phyloP scores from a whole-genome alignment of 371 early-diverging fungal genomes.

The Mucor indicus region DNA sequence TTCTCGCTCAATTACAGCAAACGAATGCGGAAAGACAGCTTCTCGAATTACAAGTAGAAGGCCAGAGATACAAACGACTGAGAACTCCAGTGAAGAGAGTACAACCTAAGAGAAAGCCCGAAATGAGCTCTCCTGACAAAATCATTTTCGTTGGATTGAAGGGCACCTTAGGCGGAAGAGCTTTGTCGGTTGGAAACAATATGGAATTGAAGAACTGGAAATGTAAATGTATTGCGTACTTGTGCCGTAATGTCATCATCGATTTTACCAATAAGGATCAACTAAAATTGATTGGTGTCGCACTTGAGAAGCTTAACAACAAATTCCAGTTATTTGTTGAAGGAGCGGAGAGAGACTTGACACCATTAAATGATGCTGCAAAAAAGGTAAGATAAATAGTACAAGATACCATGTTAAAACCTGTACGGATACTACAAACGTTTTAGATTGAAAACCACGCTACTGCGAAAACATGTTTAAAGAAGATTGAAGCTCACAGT shows the following conservation, averaged over 20 bases:
- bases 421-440: conserved; percentile 9
- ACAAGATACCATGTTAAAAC: conserved; percentile 9
- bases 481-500: conserved; percentile 1
- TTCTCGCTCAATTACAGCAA: no score
- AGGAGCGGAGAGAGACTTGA: conserved; percentile 1
- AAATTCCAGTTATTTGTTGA: conserved; percentile 6
- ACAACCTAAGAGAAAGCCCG: conserved; percentile 1
- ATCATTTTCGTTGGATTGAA: conserved; percentile 3
- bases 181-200: conserved; percentile 1
- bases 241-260: conserved; percentile 7
- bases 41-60: conserved; percentile 3
- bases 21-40: no score
- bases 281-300: conserved; percentile 7
- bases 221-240: conserved; percentile 2
- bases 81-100: conserved; percentile 1
- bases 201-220: neutral
- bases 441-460: conserved; percentile 15
- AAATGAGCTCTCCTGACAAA: neutral
- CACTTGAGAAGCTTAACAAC: neutral
- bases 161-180: neutral
- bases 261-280: conserved; percentile 2
- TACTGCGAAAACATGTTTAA: neutral
- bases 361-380: neutral
- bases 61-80: conserved; percentile 3
- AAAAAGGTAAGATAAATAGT: conserved; percentile 10